Evolutionary conservation across 148 eudicot species (phyloP).

Genomic region (Suaeda aralocaspica): DNA sequence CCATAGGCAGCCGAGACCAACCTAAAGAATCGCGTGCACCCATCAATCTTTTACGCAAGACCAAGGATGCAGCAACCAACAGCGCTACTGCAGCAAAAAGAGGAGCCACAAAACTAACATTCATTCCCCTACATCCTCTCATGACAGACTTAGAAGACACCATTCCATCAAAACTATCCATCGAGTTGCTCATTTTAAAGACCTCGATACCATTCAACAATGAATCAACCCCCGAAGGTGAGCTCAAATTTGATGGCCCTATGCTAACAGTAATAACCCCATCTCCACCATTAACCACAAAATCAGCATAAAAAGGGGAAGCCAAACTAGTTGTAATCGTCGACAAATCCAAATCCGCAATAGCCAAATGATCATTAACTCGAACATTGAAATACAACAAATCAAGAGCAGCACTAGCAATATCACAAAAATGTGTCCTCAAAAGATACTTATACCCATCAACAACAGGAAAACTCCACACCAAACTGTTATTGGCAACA

Average conservation of each 20-base stretch:
- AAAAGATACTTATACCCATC: constrained; percentile 59
- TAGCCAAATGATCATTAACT: constrained; percentile 59
- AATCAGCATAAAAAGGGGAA: constrained; percentile 82
- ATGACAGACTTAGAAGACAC: constrained; percentile 35
- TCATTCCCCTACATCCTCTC: constrained; percentile 33
- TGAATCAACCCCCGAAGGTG: constrained; percentile 47
- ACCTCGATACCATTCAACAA: constrained; percentile 82
- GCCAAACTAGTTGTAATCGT: constrained; percentile 39
- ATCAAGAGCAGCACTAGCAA: constrained; percentile 55
- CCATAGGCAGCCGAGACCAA: constrained; percentile 63
- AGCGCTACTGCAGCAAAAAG: constrained; percentile 52
- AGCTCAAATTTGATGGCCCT: constrained; percentile 63
- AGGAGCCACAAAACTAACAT: constrained; percentile 35
- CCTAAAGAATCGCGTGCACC: constrained; percentile 34
- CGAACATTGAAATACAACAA: constrained; percentile 73
- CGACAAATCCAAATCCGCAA: constrained; percentile 59
- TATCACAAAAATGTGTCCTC: constrained; percentile 87
- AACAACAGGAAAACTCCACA: constrained; percentile 59
- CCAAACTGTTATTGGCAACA: constrained; percentile 39
- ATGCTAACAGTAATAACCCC: constrained; percentile 48
- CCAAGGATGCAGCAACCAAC: constrained; percentile 54
- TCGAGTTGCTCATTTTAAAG: constrained; percentile 58
- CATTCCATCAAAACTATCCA: constrained; percentile 72
- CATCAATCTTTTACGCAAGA: constrained; percentile 45
- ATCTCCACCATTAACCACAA: constrained; percentile 44